phyloP scores from a whole-genome alignment of 2,329 filamentous ascomycete genomes.

The Talaromyces albobiverticillius region DNA sequence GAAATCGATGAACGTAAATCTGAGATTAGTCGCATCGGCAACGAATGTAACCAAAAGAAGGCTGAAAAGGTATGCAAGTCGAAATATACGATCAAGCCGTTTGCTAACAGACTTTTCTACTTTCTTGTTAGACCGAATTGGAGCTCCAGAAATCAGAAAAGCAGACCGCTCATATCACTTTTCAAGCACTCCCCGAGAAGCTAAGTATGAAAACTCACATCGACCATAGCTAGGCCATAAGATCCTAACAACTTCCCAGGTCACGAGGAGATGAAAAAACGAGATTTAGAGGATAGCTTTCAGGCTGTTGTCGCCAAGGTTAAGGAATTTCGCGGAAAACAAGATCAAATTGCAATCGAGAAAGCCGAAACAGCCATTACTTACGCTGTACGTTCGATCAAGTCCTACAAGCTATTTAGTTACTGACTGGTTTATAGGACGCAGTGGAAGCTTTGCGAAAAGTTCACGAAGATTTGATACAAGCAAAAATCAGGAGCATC shows the following conservation, averaged over 20 bases:
- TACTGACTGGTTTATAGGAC: conserved; percentile 37
- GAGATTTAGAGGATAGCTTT: conserved; percentile 39
- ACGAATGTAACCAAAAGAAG: conserved; percentile 23
- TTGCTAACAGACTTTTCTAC: background rate
- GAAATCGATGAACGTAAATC: conserved; percentile 29
- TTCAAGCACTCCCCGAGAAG: conserved; percentile 66
- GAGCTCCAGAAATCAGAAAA: conserved; percentile 62
- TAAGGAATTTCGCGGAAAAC: conserved; percentile 50
- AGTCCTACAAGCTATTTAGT: background rate
- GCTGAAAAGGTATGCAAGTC: conserved; percentile 43
- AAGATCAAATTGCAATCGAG: conserved; percentile 55
- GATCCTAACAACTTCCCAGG: conserved; percentile 25
- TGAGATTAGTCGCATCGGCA: conserved; percentile 21
- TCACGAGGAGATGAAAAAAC: conserved; percentile 46
- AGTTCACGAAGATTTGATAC: conserved; percentile 62
- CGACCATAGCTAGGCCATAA: conserved; percentile 15
- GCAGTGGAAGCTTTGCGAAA: conserved; percentile 61
- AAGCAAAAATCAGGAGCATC: conserved; percentile 67
- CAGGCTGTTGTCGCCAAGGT: conserved; percentile 48
- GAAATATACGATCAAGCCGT: background rate
- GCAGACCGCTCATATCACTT: conserved; percentile 65
- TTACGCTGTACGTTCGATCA: conserved; percentile 49
- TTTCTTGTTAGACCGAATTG: conserved; percentile 27
- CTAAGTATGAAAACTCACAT: conserved; percentile 56
- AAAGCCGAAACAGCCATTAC: conserved; percentile 57